phyloP scores from a whole-genome alignment of 768 basidiomycete species.

The Psilocybe sp. region DNA sequence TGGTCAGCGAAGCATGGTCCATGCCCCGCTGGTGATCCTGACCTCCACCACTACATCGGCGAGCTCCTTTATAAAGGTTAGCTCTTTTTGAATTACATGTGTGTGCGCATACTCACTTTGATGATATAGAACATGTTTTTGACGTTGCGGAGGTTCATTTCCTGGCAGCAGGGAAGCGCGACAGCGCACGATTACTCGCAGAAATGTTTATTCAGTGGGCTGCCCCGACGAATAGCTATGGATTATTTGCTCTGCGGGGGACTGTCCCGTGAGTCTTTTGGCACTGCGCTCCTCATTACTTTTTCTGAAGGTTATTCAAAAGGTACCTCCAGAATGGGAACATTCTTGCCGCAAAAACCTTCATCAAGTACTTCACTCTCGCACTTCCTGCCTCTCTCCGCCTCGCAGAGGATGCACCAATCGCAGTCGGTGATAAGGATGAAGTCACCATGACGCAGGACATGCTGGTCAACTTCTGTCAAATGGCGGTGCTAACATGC shows the following conservation, averaged over 20 bases:
- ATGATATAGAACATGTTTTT: constrained; percentile 63
- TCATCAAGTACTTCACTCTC: constrained; percentile 77
- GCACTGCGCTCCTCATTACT: not conserved
- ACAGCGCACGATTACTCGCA: constrained; percentile 83
- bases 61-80: constrained; percentile 83
- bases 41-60: constrained; percentile 87
- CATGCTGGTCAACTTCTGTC: constrained; percentile 80
- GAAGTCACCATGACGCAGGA: constrained; percentile 79
- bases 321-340: constrained; percentile 85
- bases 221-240: constrained; percentile 44
- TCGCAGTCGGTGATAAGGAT: constrained; percentile 45
- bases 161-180: constrained; percentile 82
- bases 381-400: constrained; percentile 52
- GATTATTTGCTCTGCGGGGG: constrained; percentile 81
- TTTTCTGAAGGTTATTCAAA: constrained; percentile 5
- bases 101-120: not conserved
- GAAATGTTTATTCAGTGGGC: constrained; percentile 87
- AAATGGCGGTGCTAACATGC: constrained; percentile 84
- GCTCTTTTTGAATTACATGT: not conserved
- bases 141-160: constrained; percentile 79
- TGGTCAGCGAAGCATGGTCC: constrained; percentile 81
- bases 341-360: constrained; percentile 90
- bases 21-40: constrained; percentile 87
- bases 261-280: constrained; percentile 71
- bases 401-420: constrained; percentile 37